Evolutionary conservation across 2,329 filamentous ascomycete genomes (phyloP).

Genomic region (Calonectria hongkongensis): DNA sequence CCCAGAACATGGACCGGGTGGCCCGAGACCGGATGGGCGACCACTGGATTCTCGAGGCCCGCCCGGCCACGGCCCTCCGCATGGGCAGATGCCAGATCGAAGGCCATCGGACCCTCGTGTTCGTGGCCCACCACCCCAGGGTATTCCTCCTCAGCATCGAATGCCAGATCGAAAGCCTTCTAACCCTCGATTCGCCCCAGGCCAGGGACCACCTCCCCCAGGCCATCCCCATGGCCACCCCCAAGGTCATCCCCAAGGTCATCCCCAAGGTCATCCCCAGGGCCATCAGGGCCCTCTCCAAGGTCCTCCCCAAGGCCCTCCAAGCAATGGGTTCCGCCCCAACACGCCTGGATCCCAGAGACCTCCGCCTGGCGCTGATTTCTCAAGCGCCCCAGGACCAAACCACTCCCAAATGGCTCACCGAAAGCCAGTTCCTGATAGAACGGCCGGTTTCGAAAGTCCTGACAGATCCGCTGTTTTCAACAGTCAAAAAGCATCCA

Average conservation of each 20-base stretch:
- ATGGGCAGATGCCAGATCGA: conserved; percentile 37
- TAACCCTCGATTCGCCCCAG: conserved; percentile 23
- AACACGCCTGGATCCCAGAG: conserved; percentile 47
- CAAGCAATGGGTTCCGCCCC: conserved; percentile 50
- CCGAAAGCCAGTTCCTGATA: conserved; percentile 57
- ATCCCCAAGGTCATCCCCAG: conserved; percentile 42
- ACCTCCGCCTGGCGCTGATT: neutral
- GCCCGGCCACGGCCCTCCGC: conserved; percentile 48
- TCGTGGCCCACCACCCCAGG: conserved; percentile 49
- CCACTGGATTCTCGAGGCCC: conserved; percentile 41
- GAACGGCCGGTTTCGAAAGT: conserved; percentile 48
- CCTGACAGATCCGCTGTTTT: conserved; percentile 52
- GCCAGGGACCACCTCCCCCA: conserved; percentile 46
- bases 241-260: conserved; percentile 34
- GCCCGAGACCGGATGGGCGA: conserved; percentile 48
- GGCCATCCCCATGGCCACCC: conserved; percentile 46
- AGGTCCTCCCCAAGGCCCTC: conserved; percentile 46
- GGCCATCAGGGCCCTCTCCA: conserved; percentile 30
- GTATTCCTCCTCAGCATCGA: conserved; percentile 1
- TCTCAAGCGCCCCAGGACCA: neutral
- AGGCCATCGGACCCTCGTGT: conserved; percentile 48
- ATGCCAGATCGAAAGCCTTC: conserved; percentile 24
- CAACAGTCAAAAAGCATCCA: conserved; percentile 48
- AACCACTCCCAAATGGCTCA: conserved; percentile 44
- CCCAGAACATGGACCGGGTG: conserved; percentile 52